A percentile compares a stretch with the other conserved stretches of the same genome.
Evolutionary conservation across 225 moss, liverwort and hornwort species (phyloP).

Genomic region (Bryum argenteum): DNA sequence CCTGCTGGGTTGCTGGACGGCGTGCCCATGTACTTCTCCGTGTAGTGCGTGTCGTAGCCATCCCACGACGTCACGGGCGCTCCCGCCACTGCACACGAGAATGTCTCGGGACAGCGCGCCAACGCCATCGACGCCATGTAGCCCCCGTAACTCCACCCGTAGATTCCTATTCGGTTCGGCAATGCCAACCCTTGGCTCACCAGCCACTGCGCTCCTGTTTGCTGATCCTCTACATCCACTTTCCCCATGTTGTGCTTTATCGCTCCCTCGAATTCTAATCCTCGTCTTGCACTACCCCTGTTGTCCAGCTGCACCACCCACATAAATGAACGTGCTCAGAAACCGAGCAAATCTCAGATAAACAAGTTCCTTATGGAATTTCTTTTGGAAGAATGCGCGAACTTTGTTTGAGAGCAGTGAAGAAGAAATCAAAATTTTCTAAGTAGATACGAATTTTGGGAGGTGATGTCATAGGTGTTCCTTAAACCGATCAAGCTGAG

Average conservation of each 20-base stretch:
- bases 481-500: too few relatives aligned
- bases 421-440: too few relatives aligned
- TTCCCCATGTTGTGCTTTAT: slow-evolving; percentile 97
- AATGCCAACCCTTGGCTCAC: slow-evolving; percentile 83
- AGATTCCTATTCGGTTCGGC: slow-evolving; percentile 79
- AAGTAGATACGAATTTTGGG: too few relatives aligned
- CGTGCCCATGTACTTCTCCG: slow-evolving; percentile 99
- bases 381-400: too few relatives aligned
- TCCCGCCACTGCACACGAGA: slow-evolving; percentile 94
- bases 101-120: slow-evolving; percentile 96
- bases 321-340: too few relatives aligned
- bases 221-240: slow-evolving; percentile 94
- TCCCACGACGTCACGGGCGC: slow-evolving; percentile 99
- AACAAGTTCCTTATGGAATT: too few relatives aligned
- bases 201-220: slow-evolving; percentile 95
- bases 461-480: too few relatives aligned
- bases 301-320: slow-evolving; percentile 79
- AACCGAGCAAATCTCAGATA: too few relatives aligned
- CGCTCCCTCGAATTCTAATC: slow-evolving; percentile 93
- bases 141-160: slow-evolving; percentile 99
- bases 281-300: slow-evolving; percentile 93
- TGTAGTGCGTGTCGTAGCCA: slow-evolving; percentile 98
- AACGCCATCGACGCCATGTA: slow-evolving; percentile 98
- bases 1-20: slow-evolving; percentile 87
- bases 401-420: too few relatives aligned